Base-by-base conservation (phyloP, 805 yeast genomes). In the Cephaloascus albidus region DNA sequence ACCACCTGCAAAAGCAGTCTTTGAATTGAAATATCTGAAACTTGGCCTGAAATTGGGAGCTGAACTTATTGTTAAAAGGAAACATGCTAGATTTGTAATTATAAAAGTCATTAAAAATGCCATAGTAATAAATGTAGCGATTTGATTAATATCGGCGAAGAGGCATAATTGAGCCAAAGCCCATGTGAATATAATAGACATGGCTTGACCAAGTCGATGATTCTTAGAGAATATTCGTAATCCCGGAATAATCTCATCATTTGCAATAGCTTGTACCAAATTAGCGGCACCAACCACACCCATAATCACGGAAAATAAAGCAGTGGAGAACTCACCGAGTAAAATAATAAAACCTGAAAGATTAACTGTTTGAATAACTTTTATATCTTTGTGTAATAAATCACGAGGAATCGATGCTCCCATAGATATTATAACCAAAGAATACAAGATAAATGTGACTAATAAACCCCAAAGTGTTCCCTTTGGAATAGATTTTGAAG, bases 1-100 rank as follows among this genome's bases (percentile, higher is more conserved):
- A 0, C 83, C 81, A 2, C 97, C 99, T 2, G 72, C 50, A 3
- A 79, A 70, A 0, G 98, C 97, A 0, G 97, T 87, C 35, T 73
- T 68, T 36, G 88, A 72, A 50, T 78, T 82, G 63, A 93, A 93
- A 52, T 81, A 93, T 42, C 75, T 81, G 70, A 93, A 93, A 3
- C 96, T 85, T 3, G 99, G 99, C 52, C 99, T 69, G 61, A 93
- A 93, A 57, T 94, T 93, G n/a, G 99, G 98, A 4, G 98, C 98
- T 1, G 96, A 77, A 0, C 96, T 90, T 4, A 93, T 63, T 45
- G 81, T 83, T 48, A 93, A 68, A 39, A 93, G 60, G 54, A 90
- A 88, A 56, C 98, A 94, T 2, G 98, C 97, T 45, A 90, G 59
- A 52, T 93, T 93, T 28, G 95, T 88, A 2, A 90, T 96, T 36